Percentiles rank a stretch among this genome's conserved stretches.
These are phyloP conservation scores for Talaromyces sp. DNA, from an alignment of 2,329 filamentous ascomycete species.

Conservation along the genomic window DNA sequence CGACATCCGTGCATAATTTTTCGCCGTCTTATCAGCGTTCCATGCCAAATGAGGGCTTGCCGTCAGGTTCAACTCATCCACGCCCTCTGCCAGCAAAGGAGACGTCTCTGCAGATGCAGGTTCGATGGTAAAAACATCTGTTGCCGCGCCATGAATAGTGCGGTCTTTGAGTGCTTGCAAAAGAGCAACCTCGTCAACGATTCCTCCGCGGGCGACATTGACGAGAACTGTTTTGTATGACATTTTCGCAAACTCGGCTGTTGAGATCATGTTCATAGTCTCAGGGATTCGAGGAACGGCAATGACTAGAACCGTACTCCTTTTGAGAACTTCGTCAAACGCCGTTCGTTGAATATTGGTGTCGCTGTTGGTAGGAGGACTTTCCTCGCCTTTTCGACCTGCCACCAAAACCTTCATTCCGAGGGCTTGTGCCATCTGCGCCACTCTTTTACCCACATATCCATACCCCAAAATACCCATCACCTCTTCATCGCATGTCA, in stretches of 20 bases:
- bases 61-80: constrained; percentile 49
- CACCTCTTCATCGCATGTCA: constrained; percentile 49
- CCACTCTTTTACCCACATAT: constrained; percentile 47
- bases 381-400: constrained; percentile 41
- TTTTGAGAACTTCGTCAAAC: constrained; percentile 31
- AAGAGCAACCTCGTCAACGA: constrained; percentile 51
- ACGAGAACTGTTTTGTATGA: constrained; percentile 45
- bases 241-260: constrained; percentile 46
- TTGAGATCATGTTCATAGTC: constrained; percentile 35
- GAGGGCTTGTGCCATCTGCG: constrained; percentile 42
- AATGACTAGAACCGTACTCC: constrained; percentile 32
- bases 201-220: constrained; percentile 51
- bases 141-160: constrained; percentile 49
- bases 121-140: constrained; percentile 51
- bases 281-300: constrained; percentile 30
- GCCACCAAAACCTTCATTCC: constrained; percentile 51
- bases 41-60: constrained; percentile 55
- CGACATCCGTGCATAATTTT: constrained; percentile 30
- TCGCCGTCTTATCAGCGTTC: constrained; percentile 49
- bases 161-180: constrained; percentile 45
- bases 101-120: constrained; percentile 45
- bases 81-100: constrained; percentile 44
- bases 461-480: constrained; percentile 53
- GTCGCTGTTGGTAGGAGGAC: constrained; percentile 13
- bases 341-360: constrained; percentile 20